Base-by-base conservation (phyloP, 352 stramenopile species). In the Globisporangium megalacanthum region DNA sequence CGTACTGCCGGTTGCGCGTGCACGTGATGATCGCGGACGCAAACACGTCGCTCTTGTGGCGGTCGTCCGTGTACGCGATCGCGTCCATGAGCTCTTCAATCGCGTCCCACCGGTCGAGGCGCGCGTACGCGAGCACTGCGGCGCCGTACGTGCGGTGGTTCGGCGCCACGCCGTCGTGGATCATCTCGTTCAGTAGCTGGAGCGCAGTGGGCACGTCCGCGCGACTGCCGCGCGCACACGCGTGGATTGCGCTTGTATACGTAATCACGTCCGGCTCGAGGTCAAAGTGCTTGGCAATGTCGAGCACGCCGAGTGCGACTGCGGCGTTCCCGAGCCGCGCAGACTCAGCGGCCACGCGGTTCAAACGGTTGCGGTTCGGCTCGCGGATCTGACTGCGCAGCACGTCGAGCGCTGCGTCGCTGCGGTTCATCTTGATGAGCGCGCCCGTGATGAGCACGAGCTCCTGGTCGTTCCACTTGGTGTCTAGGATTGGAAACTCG, bases 211-310 rank as follows among this genome's bases (percentile, higher is more conserved):
- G 60, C 44, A 89, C 63, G 49, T 85, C 72, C 20, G 66, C 67
- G 25, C 65, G 73, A 9, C 62, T 64, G 19, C 77, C 79, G 48
- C 81, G 81, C 11, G 80, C 81, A 41, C 82, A 94, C 29, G 83
- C 83, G 64, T 89, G 77, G 58, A 94, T 94, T 31, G 77, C 79
- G 55, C 79, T 88, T 25, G 80, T 92, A 71, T 87, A 94, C 33
- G 77, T 89, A 33, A 89, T 63, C 9, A 89, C 77, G 62, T 92
- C 79, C 1, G 76, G 78, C 37, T 65, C 48, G 52, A 90, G 58
- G n/a, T 73, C 52, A 45, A 89, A 87, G 59, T 92, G 72, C 44
- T 79, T 79, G 31, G 69, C 68, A 53, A 92, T 89, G 50, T 88
- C 72, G 39, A 92, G 66, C 17, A 90, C 69, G 19, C 78, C 80